phyloP scores from a whole-genome alignment of 805 yeast species.

The Danielia oregonensis region DNA sequence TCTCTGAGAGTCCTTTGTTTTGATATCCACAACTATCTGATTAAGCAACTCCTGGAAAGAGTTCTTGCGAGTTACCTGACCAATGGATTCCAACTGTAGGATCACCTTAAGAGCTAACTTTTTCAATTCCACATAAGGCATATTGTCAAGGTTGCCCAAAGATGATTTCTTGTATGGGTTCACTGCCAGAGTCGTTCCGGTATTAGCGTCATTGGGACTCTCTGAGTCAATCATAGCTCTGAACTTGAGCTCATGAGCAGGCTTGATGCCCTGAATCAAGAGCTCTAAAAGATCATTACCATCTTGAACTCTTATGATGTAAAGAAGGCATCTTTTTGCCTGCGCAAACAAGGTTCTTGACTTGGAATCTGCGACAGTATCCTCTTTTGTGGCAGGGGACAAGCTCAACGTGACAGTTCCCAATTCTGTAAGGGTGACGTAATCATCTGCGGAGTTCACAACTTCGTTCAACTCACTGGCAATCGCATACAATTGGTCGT shows the following conservation, averaged over 20 bases:
- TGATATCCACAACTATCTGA: constrained; percentile 79
- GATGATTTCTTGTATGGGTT: constrained; percentile 43
- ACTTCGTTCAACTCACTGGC: constrained; percentile 40
- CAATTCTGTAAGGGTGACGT: constrained; percentile 48
- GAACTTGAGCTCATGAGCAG: constrained; percentile 67
- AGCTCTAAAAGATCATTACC: constrained; percentile 65
- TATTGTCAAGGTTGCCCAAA: constrained; percentile 45
- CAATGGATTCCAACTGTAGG: constrained; percentile 68
- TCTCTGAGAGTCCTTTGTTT: constrained; percentile 44
- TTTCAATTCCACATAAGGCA: constrained; percentile 72
- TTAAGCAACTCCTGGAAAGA: constrained; percentile 77
- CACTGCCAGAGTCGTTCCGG: too few relatives aligned
- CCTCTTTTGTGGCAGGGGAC: constrained; percentile 48
- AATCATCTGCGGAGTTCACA: constrained; percentile 33
- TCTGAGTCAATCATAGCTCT: constrained; percentile 51
- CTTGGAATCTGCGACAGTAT: constrained; percentile 51
- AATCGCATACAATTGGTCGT: constrained; percentile 52
- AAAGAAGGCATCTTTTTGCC: constrained; percentile 77
- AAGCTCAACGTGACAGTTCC: constrained; percentile 54
- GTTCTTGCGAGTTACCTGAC: constrained; percentile 59
- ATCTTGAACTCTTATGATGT: constrained; percentile 79
- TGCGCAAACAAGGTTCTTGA: constrained; percentile 61
- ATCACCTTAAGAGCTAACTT: constrained; percentile 69
- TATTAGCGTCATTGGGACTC: constrained; percentile 4
- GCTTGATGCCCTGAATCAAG: constrained; percentile 60